These are phyloP conservation scores for Diaporthe ilicicola DNA, from an alignment of 2,329 filamentous ascomycete genomes.

Conservation along the genomic window DNA sequence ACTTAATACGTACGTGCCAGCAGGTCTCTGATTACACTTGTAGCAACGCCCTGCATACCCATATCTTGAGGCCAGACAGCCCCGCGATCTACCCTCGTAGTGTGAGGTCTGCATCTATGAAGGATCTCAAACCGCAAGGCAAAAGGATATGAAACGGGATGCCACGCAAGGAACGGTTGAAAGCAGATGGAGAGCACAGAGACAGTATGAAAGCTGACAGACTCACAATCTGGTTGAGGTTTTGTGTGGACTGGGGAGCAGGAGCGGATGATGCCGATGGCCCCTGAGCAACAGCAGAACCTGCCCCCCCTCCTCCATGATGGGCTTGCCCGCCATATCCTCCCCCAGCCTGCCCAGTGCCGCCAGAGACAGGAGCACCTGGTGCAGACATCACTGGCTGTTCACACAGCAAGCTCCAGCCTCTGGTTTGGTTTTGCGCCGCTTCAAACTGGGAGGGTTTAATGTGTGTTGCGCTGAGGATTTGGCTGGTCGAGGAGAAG, in stretches of 20 bases:
- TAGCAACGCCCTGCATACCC: neutral
- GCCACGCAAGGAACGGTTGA: neutral
- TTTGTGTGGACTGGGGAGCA: conserved; percentile 89
- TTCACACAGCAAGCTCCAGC: neutral
- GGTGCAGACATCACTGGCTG: conserved; percentile 26
- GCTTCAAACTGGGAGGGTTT: neutral
- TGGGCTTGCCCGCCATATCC: conserved; percentile 29
- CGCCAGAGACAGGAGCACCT: conserved; percentile 10
- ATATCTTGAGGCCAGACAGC: neutral
- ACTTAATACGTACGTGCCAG: neutral
- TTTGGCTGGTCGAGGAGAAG: neutral
- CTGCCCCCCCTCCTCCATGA: conserved; percentile 26
- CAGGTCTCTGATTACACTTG: neutral
- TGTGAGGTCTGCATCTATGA: neutral
- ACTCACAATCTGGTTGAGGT: conserved; percentile 95
- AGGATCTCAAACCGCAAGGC: neutral
- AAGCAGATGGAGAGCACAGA: neutral
- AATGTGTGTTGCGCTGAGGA: neutral
- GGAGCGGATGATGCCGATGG: conserved; percentile 56
- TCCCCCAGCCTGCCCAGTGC: conserved; percentile 28
- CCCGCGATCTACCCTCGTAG: neutral
- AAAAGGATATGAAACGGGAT: too few species aligned
- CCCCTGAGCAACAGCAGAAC: conserved; percentile 2
- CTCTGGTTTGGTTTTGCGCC: neutral
- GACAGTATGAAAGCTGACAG: conserved; percentile 35